Conservation (phyloP, 371 early-diverging fungal species). For the Mucor mucedo region DNA sequence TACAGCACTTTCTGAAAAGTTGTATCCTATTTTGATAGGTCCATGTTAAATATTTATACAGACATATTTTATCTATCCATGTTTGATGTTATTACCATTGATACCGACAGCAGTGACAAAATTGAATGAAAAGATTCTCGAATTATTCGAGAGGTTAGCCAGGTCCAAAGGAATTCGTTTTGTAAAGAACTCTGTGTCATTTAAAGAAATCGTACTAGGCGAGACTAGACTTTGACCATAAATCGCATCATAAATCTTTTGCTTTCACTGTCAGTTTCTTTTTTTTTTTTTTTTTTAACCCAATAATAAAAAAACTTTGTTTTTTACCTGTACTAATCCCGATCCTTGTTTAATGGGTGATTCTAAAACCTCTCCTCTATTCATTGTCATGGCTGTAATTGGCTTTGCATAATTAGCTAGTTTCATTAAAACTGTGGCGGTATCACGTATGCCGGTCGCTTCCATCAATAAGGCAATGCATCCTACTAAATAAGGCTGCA, state of each 20-base stretch:
- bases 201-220: slow-evolving; percentile 19
- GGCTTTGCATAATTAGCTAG: slow-evolving; percentile 45
- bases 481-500: slow-evolving; percentile 60
- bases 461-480: slow-evolving; percentile 60
- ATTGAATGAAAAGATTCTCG: slow-evolving; percentile 2
- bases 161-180: not conserved
- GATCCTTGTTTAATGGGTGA: slow-evolving; percentile 56
- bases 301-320: not conserved
- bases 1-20: slow-evolving; percentile 14
- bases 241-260: slow-evolving; percentile 22
- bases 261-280: too few species aligned
- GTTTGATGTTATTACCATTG: slow-evolving; percentile 1
- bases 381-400: slow-evolving; percentile 1
- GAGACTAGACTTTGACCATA: not conserved
- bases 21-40: slow-evolving; percentile 14
- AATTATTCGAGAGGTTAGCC: slow-evolving; percentile 6
- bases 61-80: not conserved
- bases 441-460: slow-evolving; percentile 23
- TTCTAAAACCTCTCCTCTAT: slow-evolving; percentile 9
- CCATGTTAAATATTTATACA: not conserved
- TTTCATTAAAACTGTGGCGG: slow-evolving; percentile 21
- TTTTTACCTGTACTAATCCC: slow-evolving; percentile 53
- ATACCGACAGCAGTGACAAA: slow-evolving; percentile 3
- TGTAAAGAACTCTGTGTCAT: slow-evolving; percentile 22
- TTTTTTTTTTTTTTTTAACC: too few species aligned